A percentile compares a stretch with the other conserved stretches of the same genome.
Conservation (phyloP, 163 green algal genomes). For the Prototheca wickerhamii region DNA sequence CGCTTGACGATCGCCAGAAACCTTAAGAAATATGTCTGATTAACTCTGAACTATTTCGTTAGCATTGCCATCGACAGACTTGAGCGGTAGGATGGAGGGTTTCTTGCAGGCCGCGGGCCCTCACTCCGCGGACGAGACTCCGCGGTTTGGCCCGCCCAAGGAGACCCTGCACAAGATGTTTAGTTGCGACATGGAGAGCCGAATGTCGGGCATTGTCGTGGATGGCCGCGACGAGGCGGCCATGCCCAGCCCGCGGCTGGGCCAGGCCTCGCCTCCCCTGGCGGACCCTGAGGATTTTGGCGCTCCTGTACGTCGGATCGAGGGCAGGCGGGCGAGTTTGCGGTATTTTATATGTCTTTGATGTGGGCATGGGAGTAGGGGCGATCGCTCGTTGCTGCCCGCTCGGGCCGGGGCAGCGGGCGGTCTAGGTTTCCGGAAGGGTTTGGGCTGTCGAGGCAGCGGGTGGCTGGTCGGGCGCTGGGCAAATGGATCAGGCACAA, state of each 20-base stretch:
- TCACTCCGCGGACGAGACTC: too few species aligned
- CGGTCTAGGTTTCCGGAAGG: too few species aligned
- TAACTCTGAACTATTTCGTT: too few species aligned
- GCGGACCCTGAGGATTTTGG: constrained; percentile 3
- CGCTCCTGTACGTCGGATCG: background rate
- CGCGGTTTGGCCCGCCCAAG: background rate
- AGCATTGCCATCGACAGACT: too few species aligned
- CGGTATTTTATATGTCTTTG: background rate
- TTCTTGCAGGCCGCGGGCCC: too few species aligned
- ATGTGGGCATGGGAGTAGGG: too few species aligned
- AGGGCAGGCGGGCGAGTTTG: background rate
- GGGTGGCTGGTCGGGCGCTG: background rate
- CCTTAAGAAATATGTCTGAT: too few species aligned
- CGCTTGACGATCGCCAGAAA: too few species aligned
- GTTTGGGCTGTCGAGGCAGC: background rate
- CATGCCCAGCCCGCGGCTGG: background rate
- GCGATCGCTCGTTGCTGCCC: background rate
- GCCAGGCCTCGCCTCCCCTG: background rate
- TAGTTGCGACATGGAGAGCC: background rate
- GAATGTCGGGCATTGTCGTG: background rate
- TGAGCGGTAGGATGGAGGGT: too few species aligned
- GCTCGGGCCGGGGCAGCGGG: background rate
- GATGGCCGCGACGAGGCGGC: constrained; percentile 1
- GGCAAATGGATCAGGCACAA: background rate
- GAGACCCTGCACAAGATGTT: background rate